Conservation (phyloP, 1,284 basidiomycete species). For the Stygiomarasmius scandens region DNA sequence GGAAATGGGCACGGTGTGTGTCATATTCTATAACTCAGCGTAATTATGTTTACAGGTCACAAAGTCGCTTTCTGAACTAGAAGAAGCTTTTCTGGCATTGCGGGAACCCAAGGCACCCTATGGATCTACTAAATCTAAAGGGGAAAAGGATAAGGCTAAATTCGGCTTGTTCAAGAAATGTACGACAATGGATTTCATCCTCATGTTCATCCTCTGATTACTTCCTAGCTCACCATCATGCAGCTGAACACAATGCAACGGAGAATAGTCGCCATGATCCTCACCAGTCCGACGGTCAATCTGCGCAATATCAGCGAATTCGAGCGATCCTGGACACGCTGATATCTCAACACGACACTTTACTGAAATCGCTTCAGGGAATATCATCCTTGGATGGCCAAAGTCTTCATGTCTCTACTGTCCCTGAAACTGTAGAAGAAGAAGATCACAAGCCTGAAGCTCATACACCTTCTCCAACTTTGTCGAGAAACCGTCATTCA, state of each 20-base stretch:
- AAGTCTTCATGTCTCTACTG: conserved; percentile 40
- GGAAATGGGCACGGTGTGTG: conserved; percentile 61
- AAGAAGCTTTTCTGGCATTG: conserved; percentile 41
- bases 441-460: conserved; percentile 31
- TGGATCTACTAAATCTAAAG: conserved; percentile 38
- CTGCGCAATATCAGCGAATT: conserved; percentile 41
- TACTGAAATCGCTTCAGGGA: conserved; percentile 49
- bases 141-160: conserved; percentile 46
- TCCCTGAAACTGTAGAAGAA: conserved; percentile 55
- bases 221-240: conserved; percentile 18
- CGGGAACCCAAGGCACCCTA: conserved; percentile 30
- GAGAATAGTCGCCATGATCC: conserved; percentile 5
- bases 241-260: conserved; percentile 19
- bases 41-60: conserved; percentile 13
- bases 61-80: conserved; percentile 28
- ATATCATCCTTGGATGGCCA: conserved; percentile 41
- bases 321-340: conserved; percentile 51
- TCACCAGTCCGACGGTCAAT: conserved; percentile 5
- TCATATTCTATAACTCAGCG: neutral
- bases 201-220: conserved; percentile 3
- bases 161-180: conserved; percentile 64
- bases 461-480: conserved; percentile 32
- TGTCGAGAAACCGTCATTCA: conserved; percentile 50
- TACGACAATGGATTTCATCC: conserved; percentile 22
- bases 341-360: conserved; percentile 58